These are phyloP conservation scores for Plasmodium inui DNA, from an alignment of 169 alveolate species.

Conservation along the genomic window DNA sequence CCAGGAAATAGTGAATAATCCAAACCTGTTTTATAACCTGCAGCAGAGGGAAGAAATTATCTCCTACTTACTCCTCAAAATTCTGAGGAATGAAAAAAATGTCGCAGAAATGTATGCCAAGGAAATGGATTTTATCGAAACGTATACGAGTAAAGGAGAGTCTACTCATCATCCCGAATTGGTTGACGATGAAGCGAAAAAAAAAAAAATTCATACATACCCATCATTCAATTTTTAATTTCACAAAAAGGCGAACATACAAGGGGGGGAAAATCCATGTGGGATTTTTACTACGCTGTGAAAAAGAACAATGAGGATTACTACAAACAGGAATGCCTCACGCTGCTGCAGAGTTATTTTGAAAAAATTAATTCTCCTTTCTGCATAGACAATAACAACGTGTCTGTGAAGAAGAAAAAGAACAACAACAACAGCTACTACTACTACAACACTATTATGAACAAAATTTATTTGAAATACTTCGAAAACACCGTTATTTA, in stretches of 20 bases:
- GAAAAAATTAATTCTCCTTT: conserved; percentile 14
- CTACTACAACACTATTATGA: conserved; percentile 45
- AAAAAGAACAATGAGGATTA: conserved; percentile 36
- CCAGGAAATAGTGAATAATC: conserved; percentile 22
- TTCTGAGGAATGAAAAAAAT: conserved; percentile 27
- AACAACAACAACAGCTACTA: conserved; percentile 14
- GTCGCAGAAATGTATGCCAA: conserved; percentile 8
- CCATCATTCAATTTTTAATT: conserved; percentile 20
- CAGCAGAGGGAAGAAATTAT: conserved; percentile 45
- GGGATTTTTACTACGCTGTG: conserved; percentile 24
- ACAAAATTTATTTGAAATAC: conserved; percentile 61
- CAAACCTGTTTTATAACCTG: conserved; percentile 32
- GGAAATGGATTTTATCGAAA: conserved; percentile 5
- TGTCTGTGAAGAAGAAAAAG: neutral
- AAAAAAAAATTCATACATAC: neutral
- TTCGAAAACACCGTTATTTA: conserved; percentile 55
- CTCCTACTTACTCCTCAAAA: conserved; percentile 18
- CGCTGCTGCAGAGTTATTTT: conserved; percentile 13
- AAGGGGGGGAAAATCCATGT: neutral
- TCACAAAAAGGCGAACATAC: neutral
- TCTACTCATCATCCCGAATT: neutral
- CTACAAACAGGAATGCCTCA: conserved; percentile 33
- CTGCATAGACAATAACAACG: neutral
- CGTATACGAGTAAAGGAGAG: neutral
- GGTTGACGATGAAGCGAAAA: neutral